These are phyloP conservation scores for Gossypium raimondii DNA, from an alignment of 345 rosid genomes.

Conservation along the genomic window DNA sequence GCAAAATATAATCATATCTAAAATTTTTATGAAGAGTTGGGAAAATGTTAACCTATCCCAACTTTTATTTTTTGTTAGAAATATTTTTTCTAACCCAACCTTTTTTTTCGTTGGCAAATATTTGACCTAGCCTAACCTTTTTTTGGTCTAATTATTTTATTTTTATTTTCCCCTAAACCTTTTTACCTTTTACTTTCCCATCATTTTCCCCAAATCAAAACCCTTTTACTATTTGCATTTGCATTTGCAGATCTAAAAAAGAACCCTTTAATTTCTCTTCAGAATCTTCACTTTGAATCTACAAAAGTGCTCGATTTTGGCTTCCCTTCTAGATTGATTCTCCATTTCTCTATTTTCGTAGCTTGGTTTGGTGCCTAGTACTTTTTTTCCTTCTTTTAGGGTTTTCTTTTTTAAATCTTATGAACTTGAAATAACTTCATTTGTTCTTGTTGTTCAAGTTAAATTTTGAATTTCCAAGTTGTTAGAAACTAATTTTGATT, in stretches of 20 bases:
- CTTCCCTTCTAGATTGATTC: slow-evolving; percentile 11
- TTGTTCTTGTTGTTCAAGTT: slow-evolving; percentile 14
- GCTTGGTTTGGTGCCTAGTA: slow-evolving; percentile 36
- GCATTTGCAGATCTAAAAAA: slow-evolving; percentile 25
- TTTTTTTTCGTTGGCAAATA: no score
- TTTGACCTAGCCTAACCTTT: no score
- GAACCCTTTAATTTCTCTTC: neutral
- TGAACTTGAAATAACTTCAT: slow-evolving; percentile 13
- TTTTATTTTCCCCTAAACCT: no score
- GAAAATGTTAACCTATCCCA: no score
- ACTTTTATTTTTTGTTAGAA: no score
- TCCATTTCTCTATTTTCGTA: slow-evolving; percentile 20
- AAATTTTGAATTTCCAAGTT: neutral
- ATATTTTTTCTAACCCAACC: no score
- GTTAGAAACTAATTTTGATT: neutral
- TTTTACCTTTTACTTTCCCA: no score
- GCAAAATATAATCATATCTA: no score
- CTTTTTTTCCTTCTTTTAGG: neutral
- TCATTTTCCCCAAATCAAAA: no score
- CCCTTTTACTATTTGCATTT: neutral
- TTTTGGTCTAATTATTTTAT: no score
- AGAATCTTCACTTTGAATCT: slow-evolving; percentile 25
- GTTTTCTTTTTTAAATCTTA: neutral
- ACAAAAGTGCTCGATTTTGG: slow-evolving; percentile 35
- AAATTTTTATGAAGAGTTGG: no score